Evolutionary conservation across 331 rosid species (phyloP).

Genomic region (Telfairia occidentalis): DNA sequence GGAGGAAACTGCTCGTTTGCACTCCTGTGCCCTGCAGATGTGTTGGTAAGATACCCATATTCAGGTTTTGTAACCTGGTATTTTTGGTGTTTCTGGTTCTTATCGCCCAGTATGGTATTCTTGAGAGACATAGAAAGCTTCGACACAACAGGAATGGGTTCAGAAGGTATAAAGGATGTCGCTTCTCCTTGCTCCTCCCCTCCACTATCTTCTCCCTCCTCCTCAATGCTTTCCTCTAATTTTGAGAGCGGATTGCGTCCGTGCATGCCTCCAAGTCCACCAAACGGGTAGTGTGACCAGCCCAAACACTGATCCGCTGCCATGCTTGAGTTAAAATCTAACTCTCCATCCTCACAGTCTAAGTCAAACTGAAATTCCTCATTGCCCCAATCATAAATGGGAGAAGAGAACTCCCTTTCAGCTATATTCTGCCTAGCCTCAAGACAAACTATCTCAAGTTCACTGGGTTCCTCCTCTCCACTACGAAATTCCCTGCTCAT

Average conservation of each 20-base stretch:
- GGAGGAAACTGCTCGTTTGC: constrained; percentile 92
- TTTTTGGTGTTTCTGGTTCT: constrained; percentile 33
- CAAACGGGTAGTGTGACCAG: constrained; percentile 36
- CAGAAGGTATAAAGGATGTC: constrained; percentile 17
- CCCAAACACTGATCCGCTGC: constrained; percentile 31
- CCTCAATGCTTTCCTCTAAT: constrained; percentile 79
- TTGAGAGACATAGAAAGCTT: constrained; percentile 54
- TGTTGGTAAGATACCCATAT: constrained; percentile 31
- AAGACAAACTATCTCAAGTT: constrained; percentile 81
- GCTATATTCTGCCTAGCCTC: constrained; percentile 62
- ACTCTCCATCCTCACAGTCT: constrained; percentile 58
- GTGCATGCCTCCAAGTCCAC: constrained; percentile 35
- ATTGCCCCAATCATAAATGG: constrained; percentile 35
- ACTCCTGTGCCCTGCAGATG: constrained; percentile 78
- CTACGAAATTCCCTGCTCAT: constrained; percentile 84
- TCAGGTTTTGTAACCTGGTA: constrained; percentile 38
- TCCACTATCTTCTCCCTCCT: constrained; percentile 51
- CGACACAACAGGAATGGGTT: constrained; percentile 29
- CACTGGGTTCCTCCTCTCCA: constrained; percentile 97
- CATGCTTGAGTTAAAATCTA: constrained; percentile 20
- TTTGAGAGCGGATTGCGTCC: constrained; percentile 53
- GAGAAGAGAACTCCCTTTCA: constrained; percentile 55
- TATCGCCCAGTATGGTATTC: constrained; percentile 44
- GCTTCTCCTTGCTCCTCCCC: constrained; percentile 34
- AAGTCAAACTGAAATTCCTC: constrained; percentile 61